phyloP scores from a whole-genome alignment of 2,329 filamentous ascomycete genomes.

The Canariomyces notabilis region DNA sequence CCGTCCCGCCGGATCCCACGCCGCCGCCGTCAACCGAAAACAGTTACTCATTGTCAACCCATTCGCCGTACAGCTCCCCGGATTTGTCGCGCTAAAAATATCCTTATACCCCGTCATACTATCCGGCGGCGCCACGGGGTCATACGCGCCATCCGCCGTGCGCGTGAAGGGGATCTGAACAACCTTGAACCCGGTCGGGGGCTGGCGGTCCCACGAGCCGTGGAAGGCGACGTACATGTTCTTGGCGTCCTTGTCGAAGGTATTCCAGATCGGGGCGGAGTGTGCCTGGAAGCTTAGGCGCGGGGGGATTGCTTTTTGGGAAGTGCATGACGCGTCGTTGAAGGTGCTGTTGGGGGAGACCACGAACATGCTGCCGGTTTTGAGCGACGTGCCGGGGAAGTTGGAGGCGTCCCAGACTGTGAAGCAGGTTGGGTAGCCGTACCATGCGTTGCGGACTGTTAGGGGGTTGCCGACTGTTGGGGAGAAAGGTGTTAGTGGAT shows the following conservation, averaged over 20 bases:
- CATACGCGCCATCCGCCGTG: slow-evolving; percentile 26
- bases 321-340: slow-evolving; percentile 33
- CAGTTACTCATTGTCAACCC: slow-evolving; percentile 35
- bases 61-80: slow-evolving; percentile 29
- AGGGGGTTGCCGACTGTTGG: slow-evolving; percentile 27
- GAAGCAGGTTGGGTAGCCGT: slow-evolving; percentile 52
- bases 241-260: slow-evolving; percentile 28
- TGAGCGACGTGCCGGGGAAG: slow-evolving; percentile 25
- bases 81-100: slow-evolving; percentile 26
- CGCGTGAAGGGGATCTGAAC: slow-evolving; percentile 29
- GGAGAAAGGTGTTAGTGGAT: neutral
- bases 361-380: slow-evolving; percentile 37
- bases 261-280: slow-evolving; percentile 30
- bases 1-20: slow-evolving; percentile 33
- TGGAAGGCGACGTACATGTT: slow-evolving; percentile 33
- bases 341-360: slow-evolving; percentile 32
- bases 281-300: slow-evolving; percentile 32
- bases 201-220: slow-evolving; percentile 29
- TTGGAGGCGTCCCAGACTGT: slow-evolving; percentile 27
- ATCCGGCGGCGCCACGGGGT: slow-evolving; percentile 28
- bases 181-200: slow-evolving; percentile 30
- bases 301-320: slow-evolving; percentile 34
- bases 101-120: slow-evolving; percentile 30
- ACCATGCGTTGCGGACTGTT: slow-evolving; percentile 27
- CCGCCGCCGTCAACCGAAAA: slow-evolving; percentile 31